Base-by-base conservation (phyloP, 2,329 filamentous ascomycete genomes). In the Colletotrichum sp. region DNA sequence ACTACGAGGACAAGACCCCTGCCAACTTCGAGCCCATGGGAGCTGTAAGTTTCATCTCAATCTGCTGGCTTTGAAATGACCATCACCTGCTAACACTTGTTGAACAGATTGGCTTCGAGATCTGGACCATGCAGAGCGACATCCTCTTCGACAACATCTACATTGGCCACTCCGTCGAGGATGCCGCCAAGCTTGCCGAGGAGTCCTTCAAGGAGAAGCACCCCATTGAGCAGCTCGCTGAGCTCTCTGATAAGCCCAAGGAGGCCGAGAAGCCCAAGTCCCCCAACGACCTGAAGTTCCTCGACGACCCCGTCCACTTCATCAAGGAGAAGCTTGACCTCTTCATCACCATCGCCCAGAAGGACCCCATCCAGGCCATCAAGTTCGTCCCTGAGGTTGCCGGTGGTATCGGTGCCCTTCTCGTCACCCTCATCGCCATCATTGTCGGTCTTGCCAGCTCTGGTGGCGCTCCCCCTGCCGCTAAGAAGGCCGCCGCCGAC, bases 71-170 rank as follows among this genome's bases (percentile, higher is more conserved):
- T 72, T 77, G 74, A 65, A 68, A 49, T 34, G 59, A 21, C 8
- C 18, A 34, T 21, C 59, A 34, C n/a, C 79, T 62, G 65, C 7
- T 59, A 26, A 36, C 60, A 18, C 15, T 9, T 18, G 15, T 60
- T 26, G 8, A n/a, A 57, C 83, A 96, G 94, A 96, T 99, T 88
- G 97, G 97, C 82, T 99, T 99, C 83, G 97, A 99, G 88, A 96
- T 99, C 89, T 99, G 97, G 97, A 99, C 97, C 82, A 99, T 99
- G 97, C 96, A 98, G 89, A 98, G 93, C 86, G 95, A 98, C 84
- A 99, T 99, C 81, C 94, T 98, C 82, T 99, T 99, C 83, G 95
- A 99, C 92, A 99, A 99, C 93, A 98, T 99, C 90, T 99, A 99
- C 92, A 96, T 99, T 85, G 97, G 97, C 79, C 97, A 99, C 93